These are phyloP conservation scores for Pterocarpus macrocarpus DNA, from an alignment of 306 rosid species.

Conservation along the genomic window DNA sequence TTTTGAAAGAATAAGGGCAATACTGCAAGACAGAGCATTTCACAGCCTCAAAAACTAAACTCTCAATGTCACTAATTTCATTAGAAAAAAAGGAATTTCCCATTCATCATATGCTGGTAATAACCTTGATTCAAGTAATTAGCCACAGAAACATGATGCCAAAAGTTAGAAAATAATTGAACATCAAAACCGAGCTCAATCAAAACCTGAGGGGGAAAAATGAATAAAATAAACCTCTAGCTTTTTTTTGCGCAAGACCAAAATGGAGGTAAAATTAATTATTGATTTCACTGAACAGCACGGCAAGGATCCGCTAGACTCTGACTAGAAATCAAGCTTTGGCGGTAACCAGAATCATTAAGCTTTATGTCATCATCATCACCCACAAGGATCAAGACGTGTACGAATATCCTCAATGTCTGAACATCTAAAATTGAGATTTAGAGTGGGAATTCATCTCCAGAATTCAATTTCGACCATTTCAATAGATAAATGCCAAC, in stretches of 20 bases:
- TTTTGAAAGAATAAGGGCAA: background rate
- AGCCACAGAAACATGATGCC: constrained; percentile 19
- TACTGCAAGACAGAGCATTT: constrained; percentile 15
- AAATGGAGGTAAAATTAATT: background rate
- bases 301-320: background rate
- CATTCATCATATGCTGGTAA: constrained; percentile 24
- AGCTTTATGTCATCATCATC: constrained; percentile 5
- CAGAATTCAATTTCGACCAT: constrained; percentile 17
- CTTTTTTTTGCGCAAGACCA: background rate
- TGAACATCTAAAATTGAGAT: constrained; percentile 5
- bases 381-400: constrained; percentile 34
- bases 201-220: background rate
- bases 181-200: background rate
- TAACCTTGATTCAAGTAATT: constrained; percentile 29
- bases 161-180: constrained; percentile 18
- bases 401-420: background rate
- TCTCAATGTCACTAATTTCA: background rate
- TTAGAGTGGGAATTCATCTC: background rate
- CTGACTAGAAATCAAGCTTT: constrained; percentile 32
- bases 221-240: background rate
- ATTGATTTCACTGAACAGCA: constrained; percentile 7
- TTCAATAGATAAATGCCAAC: background rate
- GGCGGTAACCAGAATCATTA: background rate
- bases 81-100: background rate
- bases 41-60: constrained; percentile 29